Evolutionary conservation across 495 filamentous ascomycete species (phyloP), one percentile per base, ranked within the genome.

Genomic region (Cercophora samala): DNA sequence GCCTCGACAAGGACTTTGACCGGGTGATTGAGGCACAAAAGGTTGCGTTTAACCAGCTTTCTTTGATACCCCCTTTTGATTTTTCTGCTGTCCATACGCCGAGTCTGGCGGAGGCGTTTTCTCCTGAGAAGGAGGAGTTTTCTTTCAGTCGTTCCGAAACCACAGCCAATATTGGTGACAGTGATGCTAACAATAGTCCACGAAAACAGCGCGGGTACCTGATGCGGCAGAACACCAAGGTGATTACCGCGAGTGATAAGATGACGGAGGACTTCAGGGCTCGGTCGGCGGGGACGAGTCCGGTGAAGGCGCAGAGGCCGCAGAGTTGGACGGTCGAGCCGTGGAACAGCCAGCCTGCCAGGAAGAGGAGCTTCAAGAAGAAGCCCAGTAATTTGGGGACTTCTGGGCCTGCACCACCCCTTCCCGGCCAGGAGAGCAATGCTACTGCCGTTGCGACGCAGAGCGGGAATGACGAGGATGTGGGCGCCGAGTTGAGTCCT

Each of bases 221-320:
- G 32, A 98, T 97, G 95, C 88, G 95, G 70, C 95, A 99, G 69
- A 99, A 98, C 77, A 98, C 95, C 19, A 97, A 97, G 74, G 86
- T 99, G 55, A 91, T 99, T 63, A 90, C 97, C 65, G 95, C 96
- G 66, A 97, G 88, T 74, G 87, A 90, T 64, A 81, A 82, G 69
- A 82, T 84, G 19, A 78, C 80, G 1, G 78, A 84, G 55, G 84
- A 85, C n/a, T 60, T 61, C 51, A 65, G 77, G 64, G 86, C 81
- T 19, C 85, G 86, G 19, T 89, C 90, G 46, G 86, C 87, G 25
- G 86, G 85, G n/a, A 88, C 87, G 67, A 89, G 89, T 9, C 88
- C 92, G 21, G 81, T 91, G 17, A 96, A 95, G 76, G 73, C 79
- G 60, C 74, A 85, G 54, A 86, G 93, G 42, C 87, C 87, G 19